phyloP scores from a whole-genome alignment of 306 rosid genomes.

The Crataegus laevigata region DNA sequence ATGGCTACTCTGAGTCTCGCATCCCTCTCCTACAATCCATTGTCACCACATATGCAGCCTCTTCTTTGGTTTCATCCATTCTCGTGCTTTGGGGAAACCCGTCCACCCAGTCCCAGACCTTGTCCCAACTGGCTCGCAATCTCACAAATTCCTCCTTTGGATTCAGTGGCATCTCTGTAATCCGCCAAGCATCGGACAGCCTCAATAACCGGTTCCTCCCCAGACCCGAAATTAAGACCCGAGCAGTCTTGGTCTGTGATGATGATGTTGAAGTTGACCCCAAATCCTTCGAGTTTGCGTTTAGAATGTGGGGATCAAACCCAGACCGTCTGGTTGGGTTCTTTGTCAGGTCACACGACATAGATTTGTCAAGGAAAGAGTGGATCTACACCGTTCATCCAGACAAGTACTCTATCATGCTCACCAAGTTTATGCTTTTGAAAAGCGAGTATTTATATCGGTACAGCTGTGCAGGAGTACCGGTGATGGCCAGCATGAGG shows the following conservation, averaged over 20 bases:
- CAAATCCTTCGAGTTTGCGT: slow-evolving; percentile 55
- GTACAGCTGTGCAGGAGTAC: slow-evolving; percentile 61
- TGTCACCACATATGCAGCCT: slow-evolving; percentile 49
- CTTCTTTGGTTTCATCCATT: slow-evolving; percentile 58
- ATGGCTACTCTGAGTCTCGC: slow-evolving; percentile 77
- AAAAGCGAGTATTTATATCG: slow-evolving; percentile 34
- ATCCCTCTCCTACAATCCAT: slow-evolving; percentile 71
- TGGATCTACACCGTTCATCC: slow-evolving; percentile 86
- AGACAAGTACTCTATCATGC: slow-evolving; percentile 69
- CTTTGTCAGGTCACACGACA: slow-evolving; percentile 75
- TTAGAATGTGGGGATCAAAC: slow-evolving; percentile 45
- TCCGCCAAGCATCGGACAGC: slow-evolving; percentile 46
- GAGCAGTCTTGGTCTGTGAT: slow-evolving; percentile 70
- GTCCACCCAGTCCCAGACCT: slow-evolving; percentile 35
- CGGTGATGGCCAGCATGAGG: slow-evolving; percentile 39
- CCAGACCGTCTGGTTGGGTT: slow-evolving; percentile 50
- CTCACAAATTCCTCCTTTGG: slow-evolving; percentile 33
- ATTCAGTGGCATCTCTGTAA: slow-evolving; percentile 31
- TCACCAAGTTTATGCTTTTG: slow-evolving; percentile 70
- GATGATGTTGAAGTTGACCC: slow-evolving; percentile 70
- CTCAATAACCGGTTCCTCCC: slow-evolving; percentile 78
- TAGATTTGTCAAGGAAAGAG: slow-evolving; percentile 48
- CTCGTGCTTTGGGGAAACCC: slow-evolving; percentile 91
- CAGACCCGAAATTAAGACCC: slow-evolving; percentile 39
- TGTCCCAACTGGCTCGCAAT: slow-evolving; percentile 36